A percentile compares a stretch with the other conserved stretches of the same genome.
Conservation (phyloP, 495 filamentous ascomycete species). For the Xylaria acuta region DNA sequence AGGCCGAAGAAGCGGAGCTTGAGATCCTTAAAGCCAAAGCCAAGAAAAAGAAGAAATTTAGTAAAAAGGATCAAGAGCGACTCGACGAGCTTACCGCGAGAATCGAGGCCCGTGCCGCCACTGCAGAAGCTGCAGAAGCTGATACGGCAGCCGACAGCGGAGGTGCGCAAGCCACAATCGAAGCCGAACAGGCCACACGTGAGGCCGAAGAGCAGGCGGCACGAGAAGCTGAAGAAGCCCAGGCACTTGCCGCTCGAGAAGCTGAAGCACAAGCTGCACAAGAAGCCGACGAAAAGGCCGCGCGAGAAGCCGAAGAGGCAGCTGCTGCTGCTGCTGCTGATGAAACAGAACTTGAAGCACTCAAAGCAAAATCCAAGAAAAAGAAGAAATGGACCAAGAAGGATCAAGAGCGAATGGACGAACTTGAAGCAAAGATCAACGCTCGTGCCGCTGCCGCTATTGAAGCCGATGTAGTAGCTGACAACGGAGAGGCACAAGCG, state of each 20-base stretch:
- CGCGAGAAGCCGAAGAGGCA: slow-evolving; percentile 7
- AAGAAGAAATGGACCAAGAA: slow-evolving; percentile 10
- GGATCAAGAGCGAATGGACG: slow-evolving; percentile 45
- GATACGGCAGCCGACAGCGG: background rate
- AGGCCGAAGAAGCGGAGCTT: slow-evolving; percentile 32
- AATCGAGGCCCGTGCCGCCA: slow-evolving; percentile 35
- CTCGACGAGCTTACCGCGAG: slow-evolving; percentile 47
- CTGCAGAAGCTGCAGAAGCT: background rate
- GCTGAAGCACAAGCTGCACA: slow-evolving; percentile 24
- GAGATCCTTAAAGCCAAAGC: slow-evolving; percentile 32
- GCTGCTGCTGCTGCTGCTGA: slow-evolving; percentile 30
- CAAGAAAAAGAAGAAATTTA: slow-evolving; percentile 22
- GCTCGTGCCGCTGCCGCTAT: slow-evolving; percentile 28
- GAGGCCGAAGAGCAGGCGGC: slow-evolving; percentile 45
- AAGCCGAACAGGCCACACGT: slow-evolving; percentile 31
- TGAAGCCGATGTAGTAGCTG: background rate
- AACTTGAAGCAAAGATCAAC: slow-evolving; percentile 44
- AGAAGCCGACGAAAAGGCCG: slow-evolving; percentile 25
- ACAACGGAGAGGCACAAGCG: slow-evolving; percentile 8
- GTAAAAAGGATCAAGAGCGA: slow-evolving; percentile 37
- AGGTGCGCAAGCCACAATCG: slow-evolving; percentile 19
- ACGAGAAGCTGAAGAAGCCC: slow-evolving; percentile 35
- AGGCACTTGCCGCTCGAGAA: slow-evolving; percentile 21
- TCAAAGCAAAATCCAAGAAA: slow-evolving; percentile 26
- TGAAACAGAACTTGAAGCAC: slow-evolving; percentile 34